These are phyloP conservation scores for Neofusicoccum umdonicola DNA, from an alignment of 2,329 filamentous ascomycete species.

Conservation along the genomic window DNA sequence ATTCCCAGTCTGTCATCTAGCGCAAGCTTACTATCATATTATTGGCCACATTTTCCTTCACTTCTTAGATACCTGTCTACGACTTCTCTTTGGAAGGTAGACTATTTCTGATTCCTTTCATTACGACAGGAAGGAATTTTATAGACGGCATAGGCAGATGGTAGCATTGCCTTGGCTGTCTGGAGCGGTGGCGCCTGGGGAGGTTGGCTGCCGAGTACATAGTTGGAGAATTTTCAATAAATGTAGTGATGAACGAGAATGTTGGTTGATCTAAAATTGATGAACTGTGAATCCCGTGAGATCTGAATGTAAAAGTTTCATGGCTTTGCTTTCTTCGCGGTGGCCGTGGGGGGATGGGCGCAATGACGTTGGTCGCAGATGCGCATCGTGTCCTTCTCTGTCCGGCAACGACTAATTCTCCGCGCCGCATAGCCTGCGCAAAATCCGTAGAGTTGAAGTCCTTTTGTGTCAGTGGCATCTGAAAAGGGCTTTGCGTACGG, in stretches of 20 bases:
- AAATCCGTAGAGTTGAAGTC: no score
- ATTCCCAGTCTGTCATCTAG: slow-evolving; percentile 22
- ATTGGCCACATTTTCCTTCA: slow-evolving; percentile 28
- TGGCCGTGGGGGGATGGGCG: background rate
- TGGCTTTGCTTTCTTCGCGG: no score
- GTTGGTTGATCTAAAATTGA: background rate
- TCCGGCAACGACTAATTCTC: background rate
- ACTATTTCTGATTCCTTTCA: slow-evolving; percentile 16
- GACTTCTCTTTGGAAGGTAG: slow-evolving; percentile 22
- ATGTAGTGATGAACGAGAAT: slow-evolving; percentile 15
- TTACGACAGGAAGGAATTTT: slow-evolving; percentile 4
- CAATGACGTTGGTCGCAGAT: background rate
- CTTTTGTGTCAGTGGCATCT: no score
- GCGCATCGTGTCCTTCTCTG: background rate
- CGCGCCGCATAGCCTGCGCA: no score
- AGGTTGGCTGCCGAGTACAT: slow-evolving; percentile 15
- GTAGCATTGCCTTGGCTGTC: background rate
- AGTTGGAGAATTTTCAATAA: slow-evolving; percentile 11
- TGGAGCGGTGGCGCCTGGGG: slow-evolving; percentile 13
- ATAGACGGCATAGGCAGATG: background rate
- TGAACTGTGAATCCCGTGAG: no score
- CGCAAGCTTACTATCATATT: slow-evolving; percentile 28
- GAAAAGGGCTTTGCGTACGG: no score
- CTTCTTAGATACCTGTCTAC: slow-evolving; percentile 44
- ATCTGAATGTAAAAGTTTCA: background rate